These are phyloP conservation scores for Sordariomycetes sp. DNA, from an alignment of 2,329 filamentous ascomycete genomes.

Conservation along the genomic window DNA sequence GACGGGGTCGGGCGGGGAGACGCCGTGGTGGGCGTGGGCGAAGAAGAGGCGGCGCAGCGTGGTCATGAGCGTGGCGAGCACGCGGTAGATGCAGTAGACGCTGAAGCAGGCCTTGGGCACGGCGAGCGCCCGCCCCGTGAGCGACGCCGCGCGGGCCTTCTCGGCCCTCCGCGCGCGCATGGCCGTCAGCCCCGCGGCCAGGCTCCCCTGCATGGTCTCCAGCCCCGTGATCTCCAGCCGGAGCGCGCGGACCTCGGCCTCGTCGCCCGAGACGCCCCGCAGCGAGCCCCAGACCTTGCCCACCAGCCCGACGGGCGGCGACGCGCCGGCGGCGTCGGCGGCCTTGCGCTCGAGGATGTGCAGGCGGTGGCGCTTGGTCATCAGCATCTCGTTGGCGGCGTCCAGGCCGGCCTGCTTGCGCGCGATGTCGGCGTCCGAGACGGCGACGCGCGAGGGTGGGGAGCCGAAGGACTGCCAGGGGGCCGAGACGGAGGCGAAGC, in stretches of 20 bases:
- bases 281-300: constrained; percentile 65
- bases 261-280: constrained; percentile 50
- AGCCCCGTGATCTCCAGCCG: constrained; percentile 70
- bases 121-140: constrained; percentile 53
- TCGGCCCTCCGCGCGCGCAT: constrained; percentile 44
- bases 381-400: constrained; percentile 69
- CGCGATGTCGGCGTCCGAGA: constrained; percentile 64
- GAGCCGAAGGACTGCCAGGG: constrained; percentile 71
- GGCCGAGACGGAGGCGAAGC: constrained; percentile 79
- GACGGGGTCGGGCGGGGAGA: constrained; percentile 69
- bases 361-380: constrained; percentile 62
- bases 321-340: constrained; percentile 23
- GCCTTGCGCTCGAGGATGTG: constrained; percentile 57
- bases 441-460: constrained; percentile 30
- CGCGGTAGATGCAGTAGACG: constrained; percentile 75
- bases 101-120: constrained; percentile 59
- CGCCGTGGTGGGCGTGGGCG: constrained; percentile 21
- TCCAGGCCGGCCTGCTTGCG: constrained; percentile 72
- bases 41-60: constrained; percentile 45
- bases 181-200: constrained; percentile 53
- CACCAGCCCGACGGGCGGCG: constrained; percentile 44
- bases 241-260: constrained; percentile 48
- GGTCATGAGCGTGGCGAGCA: constrained; percentile 60
- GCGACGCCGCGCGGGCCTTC: constrained; percentile 57
- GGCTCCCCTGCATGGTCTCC: constrained; percentile 65